phyloP scores from a whole-genome alignment of 2,329 filamentous ascomycete species.

The Xylaria sp. region DNA sequence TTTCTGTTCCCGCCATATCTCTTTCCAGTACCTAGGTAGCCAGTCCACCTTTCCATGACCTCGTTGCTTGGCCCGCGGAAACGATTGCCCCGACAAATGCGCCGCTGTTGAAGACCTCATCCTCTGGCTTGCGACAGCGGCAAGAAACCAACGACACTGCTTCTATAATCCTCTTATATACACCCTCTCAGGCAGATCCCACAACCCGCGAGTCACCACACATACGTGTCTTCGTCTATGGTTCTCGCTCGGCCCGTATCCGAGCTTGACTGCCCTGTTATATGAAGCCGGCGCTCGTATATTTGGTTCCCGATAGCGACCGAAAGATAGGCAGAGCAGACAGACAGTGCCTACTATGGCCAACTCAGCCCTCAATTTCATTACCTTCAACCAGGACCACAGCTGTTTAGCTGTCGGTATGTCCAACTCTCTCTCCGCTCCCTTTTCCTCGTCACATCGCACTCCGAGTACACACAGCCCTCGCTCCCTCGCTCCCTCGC shows the following conservation, averaged over 20 bases:
- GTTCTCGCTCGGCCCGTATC: not conserved
- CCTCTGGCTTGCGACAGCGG: conserved; percentile 35
- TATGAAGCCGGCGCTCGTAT: not conserved
- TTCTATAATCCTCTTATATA: not conserved
- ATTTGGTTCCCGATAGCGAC: conserved; percentile 6
- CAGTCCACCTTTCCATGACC: not conserved
- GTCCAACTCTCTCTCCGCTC: conserved; percentile 47
- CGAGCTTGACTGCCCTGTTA: not conserved
- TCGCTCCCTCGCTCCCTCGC: not conserved
- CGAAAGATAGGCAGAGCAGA: not conserved
- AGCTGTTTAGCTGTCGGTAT: conserved; percentile 94
- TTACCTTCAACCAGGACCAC: conserved; percentile 99
- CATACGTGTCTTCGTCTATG: not conserved
- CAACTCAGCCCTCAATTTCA: conserved; percentile 87
- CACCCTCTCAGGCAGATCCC: not conserved
- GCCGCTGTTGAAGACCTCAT: conserved; percentile 35
- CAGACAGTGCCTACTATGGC: conserved; percentile 62
- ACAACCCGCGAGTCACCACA: not conserved
- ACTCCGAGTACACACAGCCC: not conserved
- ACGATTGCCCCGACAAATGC: conserved; percentile 22
- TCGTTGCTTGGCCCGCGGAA: not conserved
- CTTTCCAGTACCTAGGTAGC: not conserved
- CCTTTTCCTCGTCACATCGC: not conserved
- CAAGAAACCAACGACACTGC: conserved; percentile 18
- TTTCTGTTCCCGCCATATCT: conserved; percentile 8